Base-by-base conservation (phyloP, 75 land plant genomes). In the Pseudotsuga menziesii region DNA sequence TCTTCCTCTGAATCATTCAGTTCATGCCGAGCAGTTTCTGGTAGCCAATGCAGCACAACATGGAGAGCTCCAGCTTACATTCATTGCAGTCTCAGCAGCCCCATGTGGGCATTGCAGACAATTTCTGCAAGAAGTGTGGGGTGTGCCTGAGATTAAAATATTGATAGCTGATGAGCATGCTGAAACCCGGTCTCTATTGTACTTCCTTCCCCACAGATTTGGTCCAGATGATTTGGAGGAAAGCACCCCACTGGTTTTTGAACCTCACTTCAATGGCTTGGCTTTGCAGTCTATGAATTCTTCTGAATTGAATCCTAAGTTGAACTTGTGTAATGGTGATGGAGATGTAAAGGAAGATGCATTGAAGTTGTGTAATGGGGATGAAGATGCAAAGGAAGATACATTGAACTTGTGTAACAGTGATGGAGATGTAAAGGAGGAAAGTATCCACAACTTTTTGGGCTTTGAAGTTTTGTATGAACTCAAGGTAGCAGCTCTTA, bases 201-300 rank as follows among this genome's bases (percentile, higher is more conserved):
- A n/a, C n/a, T n/a, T n/a, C n/a, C n/a, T n/a, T n/a, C n/a, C n/a
- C n/a, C n/a, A n/a, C n/a, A n/a, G 82, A 89, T 15, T 97, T 97
- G 78, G 98, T 96, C 22, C 99, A 96, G 75, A 84, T 16, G 98
- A 97, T 76, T 78, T 97, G 48, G 82, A 61, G 57, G 78, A 88
- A 27, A 90, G 82, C 60, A 85, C 79, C 16, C 98, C 99, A 26
- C 87, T 92, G 17, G 86, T 94, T 36, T 84, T 97, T 15, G 93
- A 97, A 78, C 72, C 82, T 15, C 87, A 78, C 69, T 9, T 73
- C 54, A 89, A 97, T 72, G 77, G 81, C 27, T 52, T 72, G n/a
- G 19, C 15, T 72, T 52, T 72, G 11, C 7, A 8, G 27, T 52
- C 54, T n/a, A 36, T 44, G 15, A 19, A 13, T 22, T 22, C 64